Base-by-base conservation (phyloP, 345 rosid genomes). In the Melaleuca alternifolia region DNA sequence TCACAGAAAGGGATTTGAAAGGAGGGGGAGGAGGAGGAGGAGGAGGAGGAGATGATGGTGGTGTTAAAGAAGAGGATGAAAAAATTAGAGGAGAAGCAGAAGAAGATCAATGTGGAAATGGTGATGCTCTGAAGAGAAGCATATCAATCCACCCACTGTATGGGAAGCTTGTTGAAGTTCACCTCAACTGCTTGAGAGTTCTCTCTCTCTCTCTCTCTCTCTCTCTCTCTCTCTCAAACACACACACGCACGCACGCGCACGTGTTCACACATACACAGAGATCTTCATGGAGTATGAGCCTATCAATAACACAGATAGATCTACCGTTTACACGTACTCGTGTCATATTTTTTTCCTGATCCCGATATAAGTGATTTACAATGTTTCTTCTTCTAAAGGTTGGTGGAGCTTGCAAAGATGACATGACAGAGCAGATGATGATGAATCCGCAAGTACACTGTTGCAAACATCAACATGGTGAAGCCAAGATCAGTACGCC, bases 171-270 rank as follows among this genome's bases (percentile, higher is more conserved):
- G 89, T 93, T 82, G 50, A 90, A 87, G 77, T 86, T 85, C 95
- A 93, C 83, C 87, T 91, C 84, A 86, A 92, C 88, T 93, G 95
- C 85, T 90, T 93, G 88, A 89, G 92, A 93, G 95, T 93, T 23
- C 26, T 61, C 61, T 86, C 85, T 82, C 54, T 84, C 59, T 51
- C 82, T 82, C 87, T 84, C 84, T 84, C 50, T 33, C 54, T 56
- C 51, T 51, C 88, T 56, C 30, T 82, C 51, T 71, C 56, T 84
- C 85, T 86, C 76, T 41, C 5, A 12, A 81, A 3, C 86, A 5
- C 57, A 18, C 26, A 37, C 57, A 53, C 85, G 30, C 23, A 9
- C 13, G 15, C 76, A 30, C 76, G 14, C 76, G 20, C 21, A 46
- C 79, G n/a, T 83, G 2, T 20, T 44, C 56, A 51, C 24, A 52